Percentiles rank a stretch among this genome's conserved stretches.
phyloP scores from a whole-genome alignment of 371 early-diverging fungal genomes.

The Syncephalastrum contaminatum region DNA sequence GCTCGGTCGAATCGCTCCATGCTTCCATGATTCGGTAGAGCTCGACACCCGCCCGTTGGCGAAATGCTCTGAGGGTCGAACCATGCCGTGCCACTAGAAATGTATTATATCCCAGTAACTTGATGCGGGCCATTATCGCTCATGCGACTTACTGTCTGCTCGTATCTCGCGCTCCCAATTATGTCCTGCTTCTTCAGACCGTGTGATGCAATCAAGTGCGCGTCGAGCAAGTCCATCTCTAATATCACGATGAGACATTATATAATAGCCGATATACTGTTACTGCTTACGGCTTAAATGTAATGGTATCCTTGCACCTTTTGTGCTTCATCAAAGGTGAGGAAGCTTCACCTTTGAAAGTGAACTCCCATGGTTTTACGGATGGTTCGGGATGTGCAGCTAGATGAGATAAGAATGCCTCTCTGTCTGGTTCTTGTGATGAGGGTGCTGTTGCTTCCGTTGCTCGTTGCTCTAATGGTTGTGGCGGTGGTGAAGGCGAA shows the following conservation, averaged over 20 bases:
- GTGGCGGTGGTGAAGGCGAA: neutral
- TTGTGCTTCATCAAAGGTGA: neutral
- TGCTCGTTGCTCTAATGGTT: neutral
- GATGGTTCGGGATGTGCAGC: neutral
- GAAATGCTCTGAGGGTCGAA: neutral
- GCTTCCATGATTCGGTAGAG: constrained; percentile 3
- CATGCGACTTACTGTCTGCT: constrained; percentile 6
- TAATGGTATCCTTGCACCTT: neutral
- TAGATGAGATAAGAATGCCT: neutral
- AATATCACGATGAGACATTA: neutral
- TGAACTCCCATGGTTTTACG: neutral
- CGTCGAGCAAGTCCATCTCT: constrained; percentile 1
- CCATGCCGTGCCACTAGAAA: constrained; percentile 5
- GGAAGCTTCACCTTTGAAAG: neutral
- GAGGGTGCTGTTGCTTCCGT: neutral
- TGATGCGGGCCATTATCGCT: neutral
- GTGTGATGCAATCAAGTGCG: constrained; percentile 3
- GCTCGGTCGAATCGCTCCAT: neutral
- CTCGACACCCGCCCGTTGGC: neutral
- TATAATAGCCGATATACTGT: too few relatives aligned
- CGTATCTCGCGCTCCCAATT: constrained; percentile 3
- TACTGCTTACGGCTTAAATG: neutral
- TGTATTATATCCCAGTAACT: neutral
- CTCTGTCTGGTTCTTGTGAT: neutral
- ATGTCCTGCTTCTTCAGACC: neutral